A percentile compares a stretch with the other conserved stretches of the same genome.
Conservation (phyloP, 2,329 filamentous ascomycete species). For the Phaeosphaeriaceae sp. region DNA sequence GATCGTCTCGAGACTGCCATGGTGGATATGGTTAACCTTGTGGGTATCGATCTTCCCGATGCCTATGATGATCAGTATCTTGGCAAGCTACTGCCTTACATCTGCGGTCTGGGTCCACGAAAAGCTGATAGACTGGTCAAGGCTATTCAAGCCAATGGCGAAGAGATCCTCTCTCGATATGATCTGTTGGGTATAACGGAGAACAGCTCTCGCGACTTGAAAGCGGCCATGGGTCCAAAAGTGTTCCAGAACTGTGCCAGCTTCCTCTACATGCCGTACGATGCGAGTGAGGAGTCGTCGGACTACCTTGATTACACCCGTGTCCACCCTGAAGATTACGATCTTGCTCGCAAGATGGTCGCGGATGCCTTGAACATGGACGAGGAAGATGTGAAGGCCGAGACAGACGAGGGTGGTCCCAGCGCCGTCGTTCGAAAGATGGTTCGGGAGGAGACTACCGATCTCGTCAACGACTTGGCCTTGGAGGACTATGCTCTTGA, state of each 20-base stretch:
- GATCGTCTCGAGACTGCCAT: constrained; percentile 93
- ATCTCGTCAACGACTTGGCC: constrained; percentile 94
- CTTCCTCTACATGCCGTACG: constrained; percentile 90
- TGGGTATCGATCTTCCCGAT: constrained; percentile 94
- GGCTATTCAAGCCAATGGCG: constrained; percentile 90
- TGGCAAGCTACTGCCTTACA: constrained; percentile 87
- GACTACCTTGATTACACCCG: constrained; percentile 97
- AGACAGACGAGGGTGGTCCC: constrained; percentile 87
- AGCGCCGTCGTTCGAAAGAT: constrained; percentile 93
- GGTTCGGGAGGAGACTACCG: constrained; percentile 92
- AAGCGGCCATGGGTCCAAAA: constrained; percentile 73
- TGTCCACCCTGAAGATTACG: constrained; percentile 98
- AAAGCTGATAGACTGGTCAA: constrained; percentile 88
- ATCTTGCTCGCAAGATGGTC: constrained; percentile 97
- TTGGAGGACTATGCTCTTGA: constrained; percentile 97
- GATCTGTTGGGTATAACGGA: constrained; percentile 91
- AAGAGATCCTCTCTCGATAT: constrained; percentile 81
- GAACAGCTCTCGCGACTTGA: constrained; percentile 60
- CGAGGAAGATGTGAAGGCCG: constrained; percentile 96
- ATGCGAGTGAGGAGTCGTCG: constrained; percentile 79
- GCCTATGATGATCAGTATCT: constrained; percentile 82
- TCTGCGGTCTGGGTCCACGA: constrained; percentile 88
- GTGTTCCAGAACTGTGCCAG: constrained; percentile 98
- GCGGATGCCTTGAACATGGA: constrained; percentile 95
- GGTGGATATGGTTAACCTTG: constrained; percentile 98